These are phyloP conservation scores for Cymbopogon citratus DNA, from an alignment of 176 grass and related monocot species.

Conservation along the genomic window DNA sequence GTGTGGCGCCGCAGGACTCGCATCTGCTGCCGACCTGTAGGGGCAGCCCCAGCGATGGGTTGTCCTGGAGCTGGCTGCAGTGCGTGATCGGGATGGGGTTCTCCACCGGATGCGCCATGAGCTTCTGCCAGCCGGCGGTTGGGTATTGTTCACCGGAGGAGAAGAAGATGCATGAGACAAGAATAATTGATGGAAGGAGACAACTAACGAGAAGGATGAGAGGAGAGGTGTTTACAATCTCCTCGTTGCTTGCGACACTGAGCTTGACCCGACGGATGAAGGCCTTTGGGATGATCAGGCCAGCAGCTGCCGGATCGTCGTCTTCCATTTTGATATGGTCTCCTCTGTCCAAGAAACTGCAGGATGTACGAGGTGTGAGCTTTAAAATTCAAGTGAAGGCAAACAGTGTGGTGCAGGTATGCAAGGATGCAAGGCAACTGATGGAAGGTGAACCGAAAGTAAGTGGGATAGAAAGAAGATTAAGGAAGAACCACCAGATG, in stretches of 20 bases:
- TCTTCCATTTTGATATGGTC: neutral
- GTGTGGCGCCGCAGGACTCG: constrained; percentile 12
- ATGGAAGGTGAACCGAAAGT: neutral
- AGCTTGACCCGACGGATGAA: constrained; percentile 15
- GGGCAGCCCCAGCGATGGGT: constrained; percentile 23
- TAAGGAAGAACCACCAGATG: too few species aligned
- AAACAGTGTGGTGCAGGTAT: neutral
- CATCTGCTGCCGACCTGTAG: constrained; percentile 17
- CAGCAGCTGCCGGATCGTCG: neutral
- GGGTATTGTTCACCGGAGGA: neutral
- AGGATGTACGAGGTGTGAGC: neutral
- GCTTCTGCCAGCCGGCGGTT: neutral
- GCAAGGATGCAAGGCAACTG: neutral
- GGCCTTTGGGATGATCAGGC: neutral
- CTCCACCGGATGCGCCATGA: constrained; percentile 7
- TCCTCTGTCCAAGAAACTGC: neutral
- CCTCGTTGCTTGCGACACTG: neutral
- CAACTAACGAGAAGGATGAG: neutral
- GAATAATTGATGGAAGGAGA: neutral
- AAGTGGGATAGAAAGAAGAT: neutral
- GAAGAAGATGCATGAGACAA: neutral
- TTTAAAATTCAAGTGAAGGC: neutral
- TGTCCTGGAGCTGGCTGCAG: constrained; percentile 15
- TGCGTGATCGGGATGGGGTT: constrained; percentile 2
- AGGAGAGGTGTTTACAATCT: neutral